Evolutionary conservation across 2,329 filamentous ascomycete species (phyloP).

Genomic region (Mycocentrospora acerina): DNA sequence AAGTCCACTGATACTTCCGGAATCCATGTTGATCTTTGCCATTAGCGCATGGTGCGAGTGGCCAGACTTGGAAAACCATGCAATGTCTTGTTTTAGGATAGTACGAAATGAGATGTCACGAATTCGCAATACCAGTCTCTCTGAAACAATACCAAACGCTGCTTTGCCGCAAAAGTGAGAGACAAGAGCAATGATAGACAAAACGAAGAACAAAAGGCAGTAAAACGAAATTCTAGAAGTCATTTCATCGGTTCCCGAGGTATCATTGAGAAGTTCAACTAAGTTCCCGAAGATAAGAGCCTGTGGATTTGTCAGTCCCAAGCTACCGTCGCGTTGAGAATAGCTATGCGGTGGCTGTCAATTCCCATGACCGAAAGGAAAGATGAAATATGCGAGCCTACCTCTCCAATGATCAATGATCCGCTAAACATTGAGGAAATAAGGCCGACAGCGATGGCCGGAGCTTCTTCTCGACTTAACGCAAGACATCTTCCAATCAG

Average conservation of each 20-base stretch:
- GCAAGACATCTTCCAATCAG: conserved; percentile 27
- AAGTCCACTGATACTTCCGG: conserved; percentile 50
- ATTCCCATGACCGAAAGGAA: too few species aligned
- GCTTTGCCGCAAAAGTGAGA: conserved; percentile 48
- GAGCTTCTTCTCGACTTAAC: conserved; percentile 40
- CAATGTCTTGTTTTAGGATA: conserved; percentile 58
- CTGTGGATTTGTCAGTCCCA: background rate
- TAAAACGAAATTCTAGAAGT: conserved; percentile 44
- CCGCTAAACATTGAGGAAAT: conserved; percentile 50
- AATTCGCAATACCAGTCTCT: conserved; percentile 48
- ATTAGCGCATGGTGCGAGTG: conserved; percentile 49
- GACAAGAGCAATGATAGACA: conserved; percentile 53
- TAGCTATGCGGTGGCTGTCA: background rate
- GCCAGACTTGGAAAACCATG: conserved; percentile 49
- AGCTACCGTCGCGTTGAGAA: background rate
- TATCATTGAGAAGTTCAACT: conserved; percentile 34
- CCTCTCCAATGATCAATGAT: conserved; percentile 60
- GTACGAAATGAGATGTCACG: conserved; percentile 52
- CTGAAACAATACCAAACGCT: conserved; percentile 52
- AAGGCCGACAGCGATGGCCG: conserved; percentile 46
- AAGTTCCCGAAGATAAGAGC: conserved; percentile 33
- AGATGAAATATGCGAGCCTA: background rate
- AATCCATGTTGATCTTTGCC: conserved; percentile 51
- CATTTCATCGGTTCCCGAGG: conserved; percentile 15
- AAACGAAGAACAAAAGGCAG: conserved; percentile 55